Evolutionary conservation across 169 alveolate species (phyloP).

Genomic region (Theileria sp.): DNA sequence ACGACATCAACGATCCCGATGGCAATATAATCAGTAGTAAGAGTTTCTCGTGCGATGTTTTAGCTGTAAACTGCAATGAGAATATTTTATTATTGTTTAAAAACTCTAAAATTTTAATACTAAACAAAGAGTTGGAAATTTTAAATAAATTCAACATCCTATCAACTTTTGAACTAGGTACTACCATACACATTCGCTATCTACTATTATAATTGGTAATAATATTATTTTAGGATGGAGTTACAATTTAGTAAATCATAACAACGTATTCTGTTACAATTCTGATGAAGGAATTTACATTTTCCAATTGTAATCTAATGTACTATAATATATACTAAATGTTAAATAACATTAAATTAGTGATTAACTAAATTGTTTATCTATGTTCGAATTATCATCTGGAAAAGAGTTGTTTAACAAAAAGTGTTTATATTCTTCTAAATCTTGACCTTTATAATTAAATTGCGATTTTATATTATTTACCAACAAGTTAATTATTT

Average conservation of each 20-base stretch:
- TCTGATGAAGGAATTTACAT: conserved; percentile 62
- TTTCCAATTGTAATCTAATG: neutral
- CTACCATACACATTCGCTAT: neutral
- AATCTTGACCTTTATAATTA: neutral
- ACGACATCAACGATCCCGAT: neutral
- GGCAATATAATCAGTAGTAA: neutral
- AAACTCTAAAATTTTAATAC: neutral
- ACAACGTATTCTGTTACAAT: conserved; percentile 42
- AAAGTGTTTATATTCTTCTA: neutral
- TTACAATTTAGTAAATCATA: conserved; percentile 38
- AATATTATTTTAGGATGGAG: conserved; percentile 44
- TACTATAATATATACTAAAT: too few species aligned
- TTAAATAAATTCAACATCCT: neutral
- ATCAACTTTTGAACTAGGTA: neutral
- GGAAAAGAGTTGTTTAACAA: neutral
- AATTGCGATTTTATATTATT: neutral
- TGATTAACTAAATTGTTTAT: too few species aligned
- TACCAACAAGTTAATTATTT: neutral
- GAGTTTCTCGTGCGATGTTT: neutral
- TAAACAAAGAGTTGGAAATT: too few species aligned
- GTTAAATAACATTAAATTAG: neutral
- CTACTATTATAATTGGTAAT: neutral
- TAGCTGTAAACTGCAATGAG: neutral
- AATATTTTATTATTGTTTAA: neutral
- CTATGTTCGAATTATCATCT: neutral